Evolutionary conservation across 345 rosid species (phyloP).

Genomic region (Lepidium sativum): DNA sequence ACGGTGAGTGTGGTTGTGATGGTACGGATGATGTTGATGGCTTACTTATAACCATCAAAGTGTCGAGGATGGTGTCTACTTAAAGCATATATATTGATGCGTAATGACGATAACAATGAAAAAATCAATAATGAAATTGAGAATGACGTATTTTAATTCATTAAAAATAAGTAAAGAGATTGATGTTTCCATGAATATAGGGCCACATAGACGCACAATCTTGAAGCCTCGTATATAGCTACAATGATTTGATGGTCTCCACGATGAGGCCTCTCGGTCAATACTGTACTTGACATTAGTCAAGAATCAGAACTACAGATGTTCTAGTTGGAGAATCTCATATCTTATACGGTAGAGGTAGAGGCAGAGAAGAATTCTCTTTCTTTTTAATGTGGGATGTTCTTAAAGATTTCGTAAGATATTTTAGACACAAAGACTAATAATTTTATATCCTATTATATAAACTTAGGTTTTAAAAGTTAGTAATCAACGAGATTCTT

Average conservation of each 20-base stretch:
- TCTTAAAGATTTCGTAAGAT: too few species aligned
- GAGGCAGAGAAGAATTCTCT: too few species aligned
- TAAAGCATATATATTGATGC: neutral
- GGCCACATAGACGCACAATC: neutral
- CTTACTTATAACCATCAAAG: neutral
- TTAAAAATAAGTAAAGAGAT: neutral
- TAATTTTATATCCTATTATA: too few species aligned
- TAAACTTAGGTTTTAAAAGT: too few species aligned
- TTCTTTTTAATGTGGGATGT: too few species aligned
- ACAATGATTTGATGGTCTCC: neutral
- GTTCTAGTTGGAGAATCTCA: too few species aligned
- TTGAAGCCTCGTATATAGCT: neutral
- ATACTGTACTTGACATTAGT: neutral
- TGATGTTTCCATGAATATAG: neutral
- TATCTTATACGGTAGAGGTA: too few species aligned
- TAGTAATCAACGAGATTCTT: too few species aligned
- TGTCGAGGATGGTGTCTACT: neutral
- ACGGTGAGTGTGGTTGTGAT: neutral
- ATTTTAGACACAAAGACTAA: too few species aligned
- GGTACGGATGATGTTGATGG: slow-evolving; percentile 4
- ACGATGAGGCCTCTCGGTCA: neutral
- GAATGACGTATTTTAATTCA: neutral
- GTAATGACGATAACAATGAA: neutral
- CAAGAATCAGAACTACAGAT: too few species aligned
- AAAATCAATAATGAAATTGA: neutral